Base-by-base conservation (phyloP, 2,329 filamentous ascomycete genomes). In the Alternaria sp. region DNA sequence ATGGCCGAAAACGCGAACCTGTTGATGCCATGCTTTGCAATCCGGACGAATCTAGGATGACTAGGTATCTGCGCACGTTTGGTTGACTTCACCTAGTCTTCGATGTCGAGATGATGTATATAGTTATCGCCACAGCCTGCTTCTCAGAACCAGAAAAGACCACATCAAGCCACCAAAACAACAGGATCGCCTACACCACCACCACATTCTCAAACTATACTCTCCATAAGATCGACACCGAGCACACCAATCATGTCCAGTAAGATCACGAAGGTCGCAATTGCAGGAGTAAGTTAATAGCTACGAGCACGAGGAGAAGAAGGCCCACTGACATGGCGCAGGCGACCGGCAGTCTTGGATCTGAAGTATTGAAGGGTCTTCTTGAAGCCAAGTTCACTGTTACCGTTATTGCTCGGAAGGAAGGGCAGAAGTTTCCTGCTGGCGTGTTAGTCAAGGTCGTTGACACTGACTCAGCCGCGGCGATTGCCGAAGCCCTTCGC, bases 31-130 rank as follows among this genome's bases (percentile, higher is more conserved):
- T 45, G 40, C 19, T 55, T 28, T 52, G 53, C 25, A 26, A 60
- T 13, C 46, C 57, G 26, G 50, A 49, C 50, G 25, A 52, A 50
- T 30, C n/a, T 15, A 11, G 47, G 21, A 30, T 28, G 15, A 56
- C 40, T 28, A 26, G 44, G n/a, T 64, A 78, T 3, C n/a, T 50
- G 21, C 9, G 46, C 12, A 30, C 83, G 82, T 5, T 80, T 89
- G 23, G 65, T 79, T 19, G 83, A 83, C 30, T 15, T 26, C 23
- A 11, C 23, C 5, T 25, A n/a, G 21, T 19, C 3, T 26, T 6
- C 11, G 6, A 50, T 19, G n/a, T 28, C 17, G n/a, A 50, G 7
- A 30, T 17, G 10, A 19, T 49, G 17, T 50, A 50, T 50, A 30
- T 50, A 30, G 12, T 5, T 9, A 30, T 12, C 15, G 25, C 28